Base-by-base conservation (phyloP, 2,329 filamentous ascomycete species). In the Aureobasidium sp. region DNA sequence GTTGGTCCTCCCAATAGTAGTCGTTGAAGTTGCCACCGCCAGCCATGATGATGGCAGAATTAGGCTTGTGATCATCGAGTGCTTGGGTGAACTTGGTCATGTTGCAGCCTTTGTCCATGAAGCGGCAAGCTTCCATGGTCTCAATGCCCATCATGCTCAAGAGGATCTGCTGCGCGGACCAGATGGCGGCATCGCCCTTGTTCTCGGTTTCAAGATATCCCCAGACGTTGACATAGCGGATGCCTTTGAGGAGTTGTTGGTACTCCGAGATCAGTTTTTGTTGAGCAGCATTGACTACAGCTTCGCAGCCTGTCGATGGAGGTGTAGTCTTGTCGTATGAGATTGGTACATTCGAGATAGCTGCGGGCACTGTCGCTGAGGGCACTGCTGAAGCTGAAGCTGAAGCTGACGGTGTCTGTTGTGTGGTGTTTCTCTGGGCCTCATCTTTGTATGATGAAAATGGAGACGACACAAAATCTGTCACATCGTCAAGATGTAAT, bases 1-100 rank as follows among this genome's bases (percentile, higher is more conserved):
- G 58, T 45, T 60, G 58, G 7, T 60, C 58, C 39, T 60, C 58
- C 58, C 58, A 60, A n/a, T 60, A 60, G 29, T 60, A 60, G 58
- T 60, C 58, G 58, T 60, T 60, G 58, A 60, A 60, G 47, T 60
- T 60, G 58, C 58, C 58, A 29, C 58, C 58, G 14, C 58, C 58
- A 21, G 58, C 58, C 58, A 58, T 48, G 44, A 59, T 34, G 30
- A 51, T 62, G 34, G 49, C 59, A 25, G 42, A 48, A 34, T 58
- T 49, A 11, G 53, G 53, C 30, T 59, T 59, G 61, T 58, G 51
- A 13, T 54, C 27, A 37, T 59, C 48, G 14, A 60, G 47, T 25
- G 45, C 48, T 42, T 50, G 36, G 2, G 45, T 60, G 58, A 60
- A 60, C 7, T 47, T 50, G 58, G 41, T 47, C 45, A 60, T 50